A percentile compares a stretch with the other conserved stretches of the same genome.
Evolutionary conservation across 2,329 filamentous ascomycete genomes (phyloP).

Genomic region (Neocatenulostroma microsporum): DNA sequence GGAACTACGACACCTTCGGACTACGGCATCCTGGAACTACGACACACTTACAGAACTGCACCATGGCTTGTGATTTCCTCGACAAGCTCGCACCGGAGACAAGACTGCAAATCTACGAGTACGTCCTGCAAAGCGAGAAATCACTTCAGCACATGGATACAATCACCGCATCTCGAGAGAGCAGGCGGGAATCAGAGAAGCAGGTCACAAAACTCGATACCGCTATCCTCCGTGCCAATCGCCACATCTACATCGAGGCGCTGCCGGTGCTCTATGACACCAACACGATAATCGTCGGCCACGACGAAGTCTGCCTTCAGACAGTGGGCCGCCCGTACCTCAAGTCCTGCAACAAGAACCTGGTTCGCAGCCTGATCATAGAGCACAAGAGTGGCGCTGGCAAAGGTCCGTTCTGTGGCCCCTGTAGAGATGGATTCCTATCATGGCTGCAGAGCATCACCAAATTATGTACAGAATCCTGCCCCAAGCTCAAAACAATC

Average conservation of each 20-base stretch:
- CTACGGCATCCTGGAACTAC: not conserved
- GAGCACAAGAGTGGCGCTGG: no score
- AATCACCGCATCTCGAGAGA: not conserved
- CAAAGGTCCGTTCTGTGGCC: no score
- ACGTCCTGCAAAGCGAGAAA: not conserved
- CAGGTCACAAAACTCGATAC: not conserved
- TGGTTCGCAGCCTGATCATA: no score
- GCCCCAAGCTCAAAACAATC: no score
- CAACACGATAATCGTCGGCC: not conserved
- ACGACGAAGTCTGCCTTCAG: not conserved
- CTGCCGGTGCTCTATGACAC: not conserved
- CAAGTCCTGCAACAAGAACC: no score
- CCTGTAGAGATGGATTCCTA: no score
- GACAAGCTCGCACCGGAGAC: not conserved
- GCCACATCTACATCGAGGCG: not conserved
- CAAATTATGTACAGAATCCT: no score
- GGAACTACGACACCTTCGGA: not conserved
- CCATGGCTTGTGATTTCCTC: not conserved
- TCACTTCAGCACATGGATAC: not conserved
- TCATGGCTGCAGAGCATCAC: no score
- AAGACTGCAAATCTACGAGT: constrained; percentile 1
- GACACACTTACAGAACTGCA: not conserved
- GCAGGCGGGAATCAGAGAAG: not conserved
- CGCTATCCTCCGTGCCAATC: not conserved
- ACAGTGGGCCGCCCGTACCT: no score